Base-by-base conservation (phyloP, 805 yeast species). In the Candida nitratophila region DNA sequence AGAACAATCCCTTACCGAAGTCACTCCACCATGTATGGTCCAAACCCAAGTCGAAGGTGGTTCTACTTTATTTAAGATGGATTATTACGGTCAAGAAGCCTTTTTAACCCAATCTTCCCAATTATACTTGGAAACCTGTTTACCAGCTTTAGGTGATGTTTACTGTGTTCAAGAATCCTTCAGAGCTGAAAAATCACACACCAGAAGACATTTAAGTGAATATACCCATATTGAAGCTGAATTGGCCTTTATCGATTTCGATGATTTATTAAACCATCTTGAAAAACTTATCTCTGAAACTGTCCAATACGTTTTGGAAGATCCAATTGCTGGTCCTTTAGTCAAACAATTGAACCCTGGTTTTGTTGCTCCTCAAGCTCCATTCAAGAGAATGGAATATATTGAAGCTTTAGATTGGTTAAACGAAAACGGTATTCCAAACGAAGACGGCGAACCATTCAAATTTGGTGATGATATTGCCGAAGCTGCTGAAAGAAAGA, bases 11-110 rank as follows among this genome's bases (percentile, higher is more conserved):
- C 60, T 90, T 42, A 69, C 79, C 29, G 99, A 93, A 74, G 96
- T 95, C 47, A 93, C 98, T 34, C 97, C 99, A 39, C 99, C 99
- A 60, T 90, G 98, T 70, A 93, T 93, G 98, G 99, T 93, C 45
- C 99, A 93, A 71, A 90, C 96, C 34, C 98, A 93, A 73, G 99
- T 93, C 47, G 99, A 93, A 71, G 99, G 99, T 64, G 99, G 99
- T 44, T 86, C 97, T 34, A 93, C 99, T 16, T 74, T 93, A 61
- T 93, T 93, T 75, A 81, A 83, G 59, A 73, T 93, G 71, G 85
- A 86, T 65, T 93, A 95, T 73, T 93, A 93, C 64, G 98, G 96
- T 44, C 95, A 93, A 71, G 93, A 90, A 64, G 98, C 99, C 11
- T 93, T 72, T 68, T 74, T 93, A 60, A 95, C 99, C 17, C 99